A percentile compares a stretch with the other conserved stretches of the same genome.
Conservation (phyloP, 306 rosid species). For the Gillenia trifoliata region DNA sequence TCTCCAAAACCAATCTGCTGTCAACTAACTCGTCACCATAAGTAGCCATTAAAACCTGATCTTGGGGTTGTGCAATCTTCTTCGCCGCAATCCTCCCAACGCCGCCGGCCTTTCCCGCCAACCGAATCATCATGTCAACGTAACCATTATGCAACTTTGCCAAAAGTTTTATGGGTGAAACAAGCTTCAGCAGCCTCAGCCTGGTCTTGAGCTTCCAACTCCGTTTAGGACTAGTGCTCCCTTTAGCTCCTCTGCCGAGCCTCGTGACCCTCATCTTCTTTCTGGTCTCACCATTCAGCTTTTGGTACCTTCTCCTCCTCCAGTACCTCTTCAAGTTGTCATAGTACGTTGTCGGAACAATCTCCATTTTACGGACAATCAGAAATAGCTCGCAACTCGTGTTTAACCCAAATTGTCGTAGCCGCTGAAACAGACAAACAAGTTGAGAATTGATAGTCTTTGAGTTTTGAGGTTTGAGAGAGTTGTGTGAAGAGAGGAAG, state of each 20-base stretch:
- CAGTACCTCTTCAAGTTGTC: slow-evolving; percentile 32
- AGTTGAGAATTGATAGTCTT: background rate
- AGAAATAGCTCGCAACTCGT: background rate
- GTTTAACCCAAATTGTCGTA: background rate
- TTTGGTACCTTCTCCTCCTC: slow-evolving; percentile 39
- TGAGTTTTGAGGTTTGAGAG: background rate
- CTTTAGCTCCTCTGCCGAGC: slow-evolving; percentile 6
- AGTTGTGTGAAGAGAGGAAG: background rate
- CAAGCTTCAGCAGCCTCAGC: background rate
- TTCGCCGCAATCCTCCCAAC: slow-evolving; percentile 23
- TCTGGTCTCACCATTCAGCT: slow-evolving; percentile 18
- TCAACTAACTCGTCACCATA: slow-evolving; percentile 26
- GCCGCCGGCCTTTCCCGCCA: slow-evolving; percentile 22
- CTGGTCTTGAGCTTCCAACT: slow-evolving; percentile 17
- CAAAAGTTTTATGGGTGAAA: slow-evolving; percentile 24
- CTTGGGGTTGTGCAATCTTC: slow-evolving; percentile 19
- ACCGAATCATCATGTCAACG: slow-evolving; percentile 26
- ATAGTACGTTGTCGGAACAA: background rate
- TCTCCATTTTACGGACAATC: slow-evolving; percentile 15
- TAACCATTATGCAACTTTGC: slow-evolving; percentile 27
- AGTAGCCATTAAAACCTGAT: slow-evolving; percentile 13
- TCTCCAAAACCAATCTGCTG: slow-evolving; percentile 29
- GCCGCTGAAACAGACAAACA: background rate
- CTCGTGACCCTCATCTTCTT: slow-evolving; percentile 23
- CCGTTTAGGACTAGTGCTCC: background rate